These are phyloP conservation scores for Aspergillus floridensis DNA, from an alignment of 2,329 filamentous ascomycete species.

Conservation along the genomic window DNA sequence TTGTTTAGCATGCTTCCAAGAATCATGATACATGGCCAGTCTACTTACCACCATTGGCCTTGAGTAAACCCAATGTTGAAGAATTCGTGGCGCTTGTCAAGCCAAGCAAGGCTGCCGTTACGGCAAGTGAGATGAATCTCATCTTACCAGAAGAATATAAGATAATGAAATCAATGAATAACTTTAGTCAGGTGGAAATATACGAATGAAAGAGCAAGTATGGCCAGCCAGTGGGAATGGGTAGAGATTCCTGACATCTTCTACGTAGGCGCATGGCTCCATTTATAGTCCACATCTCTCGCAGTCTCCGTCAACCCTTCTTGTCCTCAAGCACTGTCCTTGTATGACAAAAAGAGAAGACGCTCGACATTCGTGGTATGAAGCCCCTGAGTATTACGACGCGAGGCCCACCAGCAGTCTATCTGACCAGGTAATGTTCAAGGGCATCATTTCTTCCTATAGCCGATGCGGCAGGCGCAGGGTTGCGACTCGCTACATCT, in stretches of 20 bases:
- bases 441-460: background rate
- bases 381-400: background rate
- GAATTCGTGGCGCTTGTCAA: background rate
- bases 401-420: background rate
- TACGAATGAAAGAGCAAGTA: background rate
- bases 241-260: background rate
- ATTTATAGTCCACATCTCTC: background rate
- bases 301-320: background rate
- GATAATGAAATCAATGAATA: background rate
- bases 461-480: background rate
- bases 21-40: background rate
- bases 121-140: background rate
- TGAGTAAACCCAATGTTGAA: background rate
- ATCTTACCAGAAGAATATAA: background rate
- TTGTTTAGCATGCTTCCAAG: background rate
- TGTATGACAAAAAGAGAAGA: background rate
- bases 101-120: slow-evolving; percentile 1
- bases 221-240: background rate
- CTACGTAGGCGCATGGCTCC: background rate
- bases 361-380: background rate
- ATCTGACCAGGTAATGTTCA: background rate
- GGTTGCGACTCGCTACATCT: background rate
- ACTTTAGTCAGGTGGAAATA: background rate
- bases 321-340: background rate
- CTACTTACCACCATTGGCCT: background rate